Evolutionary conservation across 768 basidiomycete genomes (phyloP), one percentile per base, ranked within the genome.

Genomic region (Hypholoma sublateritium): DNA sequence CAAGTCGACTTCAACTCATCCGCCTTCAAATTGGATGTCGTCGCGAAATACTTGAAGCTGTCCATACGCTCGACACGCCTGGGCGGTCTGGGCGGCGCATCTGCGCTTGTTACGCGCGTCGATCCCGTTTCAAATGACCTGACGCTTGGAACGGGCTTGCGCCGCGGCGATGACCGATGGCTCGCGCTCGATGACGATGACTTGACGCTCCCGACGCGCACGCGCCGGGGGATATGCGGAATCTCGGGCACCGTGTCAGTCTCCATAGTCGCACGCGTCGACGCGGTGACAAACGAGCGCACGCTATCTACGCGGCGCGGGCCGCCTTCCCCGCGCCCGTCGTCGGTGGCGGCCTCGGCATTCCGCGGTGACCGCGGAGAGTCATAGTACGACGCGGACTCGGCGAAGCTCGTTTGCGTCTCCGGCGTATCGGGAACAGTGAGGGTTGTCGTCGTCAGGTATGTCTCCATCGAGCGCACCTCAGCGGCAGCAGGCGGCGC

Each of bases 1-100:
- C 65, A 65, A 14, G 65, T 62, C 4, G 62, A 62, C 42, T 63
- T 63, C 55, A 63, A 35, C 35, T 56, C 59, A 17, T 62, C 60
- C 19, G 59, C 35, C 2, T 59, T 56, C 24, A 59, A 44, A 48
- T 51, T 50, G 5, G 58, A 59, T 7, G 58, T 54, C 8, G 53
- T 45, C 17, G 53, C 53, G 16, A 53, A 53, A 45, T 53, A 53
- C 14, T 44, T 28, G 43, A 46, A 53, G 34, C 53, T 53, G 34
- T 53, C 34, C 43, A 34, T 44, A 14, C 53, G 42, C 9, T 53
- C 7, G 16, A 53, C 43, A 19, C 53, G 53, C 34, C 53, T 44
- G 6, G 50, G 50, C 0, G 25, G 53, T 24, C 53, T 12, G 17
- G 25, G 42, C 11, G 42, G 25, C 5, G 51, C 43, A 5, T 42